phyloP scores from a whole-genome alignment of 2,329 filamentous ascomycete genomes.

The Colletotrichum neosansevieriae region DNA sequence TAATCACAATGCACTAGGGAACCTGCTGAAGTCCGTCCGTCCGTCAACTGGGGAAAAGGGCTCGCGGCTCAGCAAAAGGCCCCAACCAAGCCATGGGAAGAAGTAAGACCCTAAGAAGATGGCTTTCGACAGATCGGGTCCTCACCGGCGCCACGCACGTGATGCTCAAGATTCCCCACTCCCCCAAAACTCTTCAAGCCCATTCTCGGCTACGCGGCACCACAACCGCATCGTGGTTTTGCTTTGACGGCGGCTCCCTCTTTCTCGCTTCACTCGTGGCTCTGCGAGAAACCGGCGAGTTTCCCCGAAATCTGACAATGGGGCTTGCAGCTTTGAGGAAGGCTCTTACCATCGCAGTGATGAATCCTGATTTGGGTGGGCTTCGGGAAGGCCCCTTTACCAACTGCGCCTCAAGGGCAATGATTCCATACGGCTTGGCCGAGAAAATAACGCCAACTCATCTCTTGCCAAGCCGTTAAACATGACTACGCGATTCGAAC shows the following conservation, averaged over 20 bases:
- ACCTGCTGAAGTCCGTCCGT: constrained; percentile 14
- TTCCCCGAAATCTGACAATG: not conserved
- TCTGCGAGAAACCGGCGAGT: too few species aligned
- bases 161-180: not conserved
- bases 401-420: too few species aligned
- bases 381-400: too few species aligned
- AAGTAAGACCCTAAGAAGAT: not conserved
- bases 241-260: not conserved
- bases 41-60: constrained; percentile 2
- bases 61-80: not conserved
- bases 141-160: constrained; percentile 9
- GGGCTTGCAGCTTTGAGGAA: not conserved
- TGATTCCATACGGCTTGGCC: too few species aligned
- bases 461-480: too few species aligned
- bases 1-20: not conserved
- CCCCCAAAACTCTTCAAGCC: not conserved
- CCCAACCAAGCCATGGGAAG: not conserved
- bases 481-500: too few species aligned
- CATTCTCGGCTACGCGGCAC: constrained; percentile 1
- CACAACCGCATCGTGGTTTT: not conserved
- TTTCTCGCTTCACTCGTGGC: not conserved
- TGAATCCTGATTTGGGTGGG: too few species aligned
- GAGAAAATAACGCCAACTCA: too few species aligned
- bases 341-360: too few species aligned
- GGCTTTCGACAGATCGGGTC: not conserved